Base-by-base conservation (phyloP, 1,139 yeast genomes). In the Lodderomyces beijingensis region DNA sequence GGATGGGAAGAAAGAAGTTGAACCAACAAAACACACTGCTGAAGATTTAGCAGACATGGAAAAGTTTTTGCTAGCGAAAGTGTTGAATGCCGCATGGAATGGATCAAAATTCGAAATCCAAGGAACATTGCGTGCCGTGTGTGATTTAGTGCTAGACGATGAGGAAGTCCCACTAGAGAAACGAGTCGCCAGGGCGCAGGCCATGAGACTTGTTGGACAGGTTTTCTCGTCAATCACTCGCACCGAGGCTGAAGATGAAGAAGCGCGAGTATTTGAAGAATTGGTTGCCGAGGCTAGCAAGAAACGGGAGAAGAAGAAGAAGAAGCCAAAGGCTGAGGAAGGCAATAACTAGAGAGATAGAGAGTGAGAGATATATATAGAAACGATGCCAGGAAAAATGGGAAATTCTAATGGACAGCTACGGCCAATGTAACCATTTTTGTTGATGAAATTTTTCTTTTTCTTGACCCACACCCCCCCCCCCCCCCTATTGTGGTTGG, bases 11-110 rank as follows among this genome's bases (percentile, higher is more conserved):
- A 47, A 40, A 23, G 51, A 46, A 31, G 50, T 45, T 29, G 46
- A 57, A 3, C 74, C 74, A 0, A 63, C 59, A 28, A 65, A 64
- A 44, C 93, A 93, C 50, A 77, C 94, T 0, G 76, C 75, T 2
- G 96, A 87, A 51, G 88, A 84, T 39, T 62, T 85, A 37, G 89
- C 87, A 0, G 94, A 86, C 43, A 73, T 86, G 77, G 97, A 89
- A 51, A 81, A 88, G 47, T 71, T 81, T 37, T 63, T 89, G 29
- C 76, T 87, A 76, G 96, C 96, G 25, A 91, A 89, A 54, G 89
- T 89, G 3, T 65, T 89, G 32, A 89, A 93, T 3, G 96, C 96
- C 0, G 95, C 96, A 7, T 89, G 98, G 98, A 81, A 83, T 31
- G 97, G 96, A 1, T 85, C 96, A 15, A 79, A 79, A 47, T 81